Evolutionary conservation across 805 yeast species (phyloP).

Genomic region (Zygosaccharomyces bisporus): DNA sequence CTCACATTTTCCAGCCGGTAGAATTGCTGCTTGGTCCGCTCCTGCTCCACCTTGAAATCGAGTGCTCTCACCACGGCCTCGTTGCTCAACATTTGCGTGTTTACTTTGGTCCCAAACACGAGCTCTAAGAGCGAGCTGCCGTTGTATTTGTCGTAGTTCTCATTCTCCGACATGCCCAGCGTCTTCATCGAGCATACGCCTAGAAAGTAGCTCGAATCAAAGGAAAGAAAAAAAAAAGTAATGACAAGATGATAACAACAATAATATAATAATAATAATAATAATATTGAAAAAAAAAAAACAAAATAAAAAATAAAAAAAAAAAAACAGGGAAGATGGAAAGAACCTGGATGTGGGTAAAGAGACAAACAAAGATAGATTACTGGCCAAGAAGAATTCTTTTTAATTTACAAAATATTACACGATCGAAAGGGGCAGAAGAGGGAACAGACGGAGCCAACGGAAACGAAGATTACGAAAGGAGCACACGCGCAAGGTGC

Average conservation of each 20-base stretch:
- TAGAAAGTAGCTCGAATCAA: background rate
- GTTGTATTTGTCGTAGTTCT: background rate
- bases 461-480: background rate
- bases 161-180: slow-evolving; percentile 4
- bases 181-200: slow-evolving; percentile 1
- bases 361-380: background rate
- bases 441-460: background rate
- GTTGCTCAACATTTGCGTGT: slow-evolving; percentile 44
- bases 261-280: too few species aligned
- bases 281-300: too few species aligned
- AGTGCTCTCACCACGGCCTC: slow-evolving; percentile 56
- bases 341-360: background rate
- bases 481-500: background rate
- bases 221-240: background rate
- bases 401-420: slow-evolving; percentile 3
- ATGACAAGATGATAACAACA: too few species aligned
- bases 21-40: slow-evolving; percentile 75
- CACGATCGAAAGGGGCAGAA: background rate
- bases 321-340: too few species aligned
- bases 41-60: slow-evolving; percentile 64
- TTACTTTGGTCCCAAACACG: slow-evolving; percentile 51
- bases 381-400: background rate
- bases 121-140: slow-evolving; percentile 20
- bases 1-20: slow-evolving; percentile 61
- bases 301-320: too few species aligned